A percentile compares a stretch with the other conserved stretches of the same genome.
These are phyloP conservation scores for Penicillium odoratum DNA, from an alignment of 495 filamentous ascomycete genomes.

Conservation along the genomic window DNA sequence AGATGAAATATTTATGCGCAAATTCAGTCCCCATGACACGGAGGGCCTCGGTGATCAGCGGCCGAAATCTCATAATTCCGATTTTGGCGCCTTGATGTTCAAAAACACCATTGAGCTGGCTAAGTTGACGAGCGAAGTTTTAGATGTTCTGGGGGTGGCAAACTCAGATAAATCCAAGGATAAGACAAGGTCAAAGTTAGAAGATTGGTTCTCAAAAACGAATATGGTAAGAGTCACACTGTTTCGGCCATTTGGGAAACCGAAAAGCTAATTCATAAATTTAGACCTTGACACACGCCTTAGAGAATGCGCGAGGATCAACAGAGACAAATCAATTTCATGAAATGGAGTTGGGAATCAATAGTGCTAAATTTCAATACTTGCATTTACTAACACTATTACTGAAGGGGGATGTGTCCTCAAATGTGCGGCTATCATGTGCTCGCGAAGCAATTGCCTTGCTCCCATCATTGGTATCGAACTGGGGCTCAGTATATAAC, in stretches of 20 bases:
- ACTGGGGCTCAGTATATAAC: conserved; percentile 24
- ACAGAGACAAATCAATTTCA: conserved; percentile 1
- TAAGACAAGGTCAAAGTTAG: conserved; percentile 4
- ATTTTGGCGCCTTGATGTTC: conserved; percentile 8
- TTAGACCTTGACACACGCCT: conserved; percentile 3
- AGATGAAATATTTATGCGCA: background rate
- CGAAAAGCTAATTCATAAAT: background rate
- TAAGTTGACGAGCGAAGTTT: conserved; percentile 6
- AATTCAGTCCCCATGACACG: conserved; percentile 9
- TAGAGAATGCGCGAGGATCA: conserved; percentile 1
- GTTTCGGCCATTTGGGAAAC: background rate
- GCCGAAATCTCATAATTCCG: background rate
- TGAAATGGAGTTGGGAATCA: conserved; percentile 16
- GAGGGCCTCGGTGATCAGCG: background rate
- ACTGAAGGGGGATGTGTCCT: conserved; percentile 9
- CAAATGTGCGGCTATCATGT: conserved; percentile 9
- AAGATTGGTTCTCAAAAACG: background rate
- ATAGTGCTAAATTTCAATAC: conserved; percentile 13
- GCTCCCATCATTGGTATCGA: conserved; percentile 16
- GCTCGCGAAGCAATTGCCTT: conserved; percentile 16
- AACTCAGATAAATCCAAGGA: conserved; percentile 4
- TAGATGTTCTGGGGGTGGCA: conserved; percentile 1
- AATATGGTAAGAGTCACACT: background rate
- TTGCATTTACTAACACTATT: conserved; percentile 11
- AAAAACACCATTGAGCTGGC: conserved; percentile 7